A percentile compares a stretch with the other conserved stretches of the same genome.
phyloP scores from a whole-genome alignment of 768 basidiomycete genomes.

The Auricularia auricula-judae region DNA sequence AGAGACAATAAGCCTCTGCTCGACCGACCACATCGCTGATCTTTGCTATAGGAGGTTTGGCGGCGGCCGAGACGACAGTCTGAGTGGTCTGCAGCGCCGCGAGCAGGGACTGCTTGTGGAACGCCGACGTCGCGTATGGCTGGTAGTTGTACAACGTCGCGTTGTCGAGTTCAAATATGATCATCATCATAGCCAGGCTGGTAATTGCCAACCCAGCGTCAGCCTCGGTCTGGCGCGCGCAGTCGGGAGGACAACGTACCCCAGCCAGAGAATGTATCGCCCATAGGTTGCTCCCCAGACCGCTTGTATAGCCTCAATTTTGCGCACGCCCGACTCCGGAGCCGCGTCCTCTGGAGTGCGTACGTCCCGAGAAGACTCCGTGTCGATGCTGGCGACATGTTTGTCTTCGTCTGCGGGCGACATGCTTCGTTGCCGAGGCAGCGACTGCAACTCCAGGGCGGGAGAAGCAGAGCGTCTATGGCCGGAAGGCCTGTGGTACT shows the following conservation, averaged over 20 bases:
- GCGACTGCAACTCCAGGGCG: background rate
- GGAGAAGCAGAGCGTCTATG: background rate
- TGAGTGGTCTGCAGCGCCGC: background rate
- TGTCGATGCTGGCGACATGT: background rate
- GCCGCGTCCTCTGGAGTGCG: background rate
- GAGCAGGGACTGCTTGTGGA: background rate
- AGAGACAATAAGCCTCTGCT: background rate
- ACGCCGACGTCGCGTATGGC: background rate
- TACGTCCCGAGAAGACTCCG: background rate
- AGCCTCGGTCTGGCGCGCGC: background rate
- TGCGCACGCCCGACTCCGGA: background rate
- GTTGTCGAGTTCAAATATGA: background rate
- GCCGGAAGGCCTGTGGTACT: background rate
- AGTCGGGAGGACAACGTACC: background rate
- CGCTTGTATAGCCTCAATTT: background rate
- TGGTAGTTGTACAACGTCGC: background rate
- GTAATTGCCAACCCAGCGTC: background rate
- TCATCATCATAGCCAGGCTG: background rate
- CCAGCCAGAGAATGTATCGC: background rate
- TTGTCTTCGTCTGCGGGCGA: background rate
- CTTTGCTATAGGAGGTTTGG: background rate
- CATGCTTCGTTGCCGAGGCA: background rate
- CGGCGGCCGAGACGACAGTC: background rate
- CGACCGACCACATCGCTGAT: background rate
- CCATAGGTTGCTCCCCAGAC: background rate